phyloP scores from a whole-genome alignment of 2,329 filamentous ascomycete genomes.

The Microsporum ferrugineum region DNA sequence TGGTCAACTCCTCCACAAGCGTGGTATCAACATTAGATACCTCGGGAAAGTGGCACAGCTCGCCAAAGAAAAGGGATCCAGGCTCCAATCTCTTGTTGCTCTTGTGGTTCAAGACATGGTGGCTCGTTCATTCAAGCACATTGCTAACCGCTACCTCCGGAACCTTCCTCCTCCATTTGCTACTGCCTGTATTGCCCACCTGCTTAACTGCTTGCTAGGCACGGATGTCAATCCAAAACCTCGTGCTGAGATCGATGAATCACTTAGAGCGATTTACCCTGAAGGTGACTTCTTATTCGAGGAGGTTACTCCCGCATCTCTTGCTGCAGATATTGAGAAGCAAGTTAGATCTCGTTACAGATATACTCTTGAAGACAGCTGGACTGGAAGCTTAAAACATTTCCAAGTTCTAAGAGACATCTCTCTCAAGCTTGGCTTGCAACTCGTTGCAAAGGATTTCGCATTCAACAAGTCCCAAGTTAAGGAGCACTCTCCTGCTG shows the following conservation, averaged over 20 bases:
- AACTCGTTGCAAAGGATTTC: conserved; percentile 70
- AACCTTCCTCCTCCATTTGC: conserved; percentile 68
- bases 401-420: conserved; percentile 83
- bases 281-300: conserved; percentile 76
- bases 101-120: conserved; percentile 87
- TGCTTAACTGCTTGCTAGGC: conserved; percentile 89
- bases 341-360: conserved; percentile 67
- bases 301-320: conserved; percentile 59
- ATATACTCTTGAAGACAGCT: conserved; percentile 57
- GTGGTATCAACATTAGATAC: conserved; percentile 93
- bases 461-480: conserved; percentile 46
- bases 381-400: conserved; percentile 57
- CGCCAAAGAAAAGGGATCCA: conserved; percentile 54
- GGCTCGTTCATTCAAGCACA: conserved; percentile 89
- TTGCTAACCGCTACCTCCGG: conserved; percentile 66
- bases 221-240: conserved; percentile 65
- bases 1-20: conserved; percentile 80
- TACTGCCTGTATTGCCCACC: conserved; percentile 68
- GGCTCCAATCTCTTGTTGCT: conserved; percentile 63
- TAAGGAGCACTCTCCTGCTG: conserved; percentile 24
- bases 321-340: conserved; percentile 57
- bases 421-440: conserved; percentile 76
- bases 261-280: conserved; percentile 62
- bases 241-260: conserved; percentile 61
- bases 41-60: conserved; percentile 71